Evolutionary conservation across 1,139 yeast species (phyloP), one percentile per base, ranked within the genome.

Genomic region (Hyphopichia pseudoburtonii): DNA sequence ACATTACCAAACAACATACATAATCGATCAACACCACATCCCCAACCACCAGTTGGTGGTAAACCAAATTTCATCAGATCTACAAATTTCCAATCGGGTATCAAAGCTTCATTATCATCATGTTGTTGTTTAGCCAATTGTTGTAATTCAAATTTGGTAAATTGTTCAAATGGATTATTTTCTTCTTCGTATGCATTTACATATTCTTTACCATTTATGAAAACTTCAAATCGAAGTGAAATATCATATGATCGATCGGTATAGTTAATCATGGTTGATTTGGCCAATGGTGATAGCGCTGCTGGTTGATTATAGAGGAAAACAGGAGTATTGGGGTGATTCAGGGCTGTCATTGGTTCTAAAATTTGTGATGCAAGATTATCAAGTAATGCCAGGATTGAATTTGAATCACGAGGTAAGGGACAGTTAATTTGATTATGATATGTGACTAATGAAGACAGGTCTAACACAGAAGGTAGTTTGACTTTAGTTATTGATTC

Each of bases 41-140:
- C 99, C 88, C 96, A 87, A 0, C 99, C 99, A 1, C 96, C 97
- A 2, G 97, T 90, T 0, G 98, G 98, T 3, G 98, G 97, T 60
- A 94, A 73, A 1, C 96, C 97, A 73, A 84, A 86, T 53, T 88
- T 92, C 86, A 94, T 80, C 11, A 83, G 78, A 31, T 76, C 70
- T 2, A 88, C 77, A 54, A 80, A 92, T 32, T 72, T 70, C 55
- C 78, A 69, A 58, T 92, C 98, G 0, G 95, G 87, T 0, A 84
- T 59, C 32, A 85, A 65, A 19, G 80, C 63, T 43, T 87, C 96
- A 2, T 64, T 59, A 50, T 87, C 95, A 9, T 66, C 57, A 43
- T 59, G 72, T 12, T 72, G 68, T 3, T 60, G 60, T 38, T 76
- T 76, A 28, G 73, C 64, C 4, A 42, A 41, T 37, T 75, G 77